These are phyloP conservation scores for Albophoma yamanashiensis DNA, from an alignment of 2,329 filamentous ascomycete genomes.

Conservation along the genomic window DNA sequence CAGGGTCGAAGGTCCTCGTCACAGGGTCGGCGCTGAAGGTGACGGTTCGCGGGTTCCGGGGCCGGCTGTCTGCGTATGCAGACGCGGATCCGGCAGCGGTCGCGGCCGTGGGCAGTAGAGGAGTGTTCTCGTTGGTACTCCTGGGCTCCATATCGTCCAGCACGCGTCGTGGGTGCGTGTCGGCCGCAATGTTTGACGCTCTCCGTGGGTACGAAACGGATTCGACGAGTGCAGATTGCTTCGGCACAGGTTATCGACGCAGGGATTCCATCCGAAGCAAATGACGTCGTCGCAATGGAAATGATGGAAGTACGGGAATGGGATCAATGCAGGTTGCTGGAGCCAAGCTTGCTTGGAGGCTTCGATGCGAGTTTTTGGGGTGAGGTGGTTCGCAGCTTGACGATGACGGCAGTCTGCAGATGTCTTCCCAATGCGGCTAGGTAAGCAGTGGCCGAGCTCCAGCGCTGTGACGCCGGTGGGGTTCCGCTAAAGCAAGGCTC, in stretches of 20 bases:
- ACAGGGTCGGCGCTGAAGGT: conserved; percentile 67
- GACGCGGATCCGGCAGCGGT: neutral
- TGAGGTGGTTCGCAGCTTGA: neutral
- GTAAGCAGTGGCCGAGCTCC: neutral
- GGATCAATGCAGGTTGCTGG: neutral
- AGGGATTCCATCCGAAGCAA: neutral
- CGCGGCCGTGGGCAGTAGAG: neutral
- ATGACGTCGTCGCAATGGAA: neutral
- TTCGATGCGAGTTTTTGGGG: neutral
- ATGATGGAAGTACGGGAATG: neutral
- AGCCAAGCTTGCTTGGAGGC: neutral
- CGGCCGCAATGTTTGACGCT: neutral
- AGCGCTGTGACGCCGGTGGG: neutral
- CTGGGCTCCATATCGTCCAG: neutral
- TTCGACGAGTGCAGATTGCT: neutral
- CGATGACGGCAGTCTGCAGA: neutral
- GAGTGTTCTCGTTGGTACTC: conserved; percentile 1
- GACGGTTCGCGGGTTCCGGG: conserved; percentile 50
- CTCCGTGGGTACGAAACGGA: neutral
- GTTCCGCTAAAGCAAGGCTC: neutral
- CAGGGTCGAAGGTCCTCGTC: conserved; percentile 48
- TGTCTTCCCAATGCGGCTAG: neutral
- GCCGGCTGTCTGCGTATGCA: conserved; percentile 13
- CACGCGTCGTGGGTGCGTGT: neutral
- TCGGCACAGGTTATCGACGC: neutral